A percentile compares a stretch with the other conserved stretches of the same genome.
Conservation (phyloP, 257 asterid genomes). For the Penstemon davidsonii region DNA sequence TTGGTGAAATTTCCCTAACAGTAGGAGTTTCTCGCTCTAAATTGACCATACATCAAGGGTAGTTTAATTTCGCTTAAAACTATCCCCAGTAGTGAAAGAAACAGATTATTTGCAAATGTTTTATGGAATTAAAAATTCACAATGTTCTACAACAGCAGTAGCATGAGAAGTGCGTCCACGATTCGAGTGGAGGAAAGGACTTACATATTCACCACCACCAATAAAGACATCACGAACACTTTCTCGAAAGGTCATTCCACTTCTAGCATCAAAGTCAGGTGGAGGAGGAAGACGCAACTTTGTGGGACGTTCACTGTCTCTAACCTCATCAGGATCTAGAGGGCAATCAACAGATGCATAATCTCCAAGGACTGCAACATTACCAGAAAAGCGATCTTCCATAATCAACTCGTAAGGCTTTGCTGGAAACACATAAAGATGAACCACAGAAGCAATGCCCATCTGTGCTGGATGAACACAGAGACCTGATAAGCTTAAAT, state of each 20-base stretch:
- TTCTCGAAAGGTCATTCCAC: conserved; percentile 86
- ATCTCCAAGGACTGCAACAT: conserved; percentile 91
- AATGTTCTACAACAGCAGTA: neutral
- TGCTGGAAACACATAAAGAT: conserved; percentile 98
- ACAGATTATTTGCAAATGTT: too few species aligned
- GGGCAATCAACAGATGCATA: conserved; percentile 94
- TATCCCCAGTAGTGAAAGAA: too few species aligned
- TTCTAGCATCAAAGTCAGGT: conserved; percentile 55
- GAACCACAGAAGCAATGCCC: conserved; percentile 91
- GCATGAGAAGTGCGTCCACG: neutral
- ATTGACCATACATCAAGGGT: too few species aligned
- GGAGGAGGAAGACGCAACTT: conserved; percentile 92
- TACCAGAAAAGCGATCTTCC: conserved; percentile 85
- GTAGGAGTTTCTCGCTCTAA: too few species aligned
- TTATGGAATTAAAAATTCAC: neutral
- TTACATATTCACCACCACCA: conserved; percentile 92
- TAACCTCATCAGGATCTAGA: conserved; percentile 88
- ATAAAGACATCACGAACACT: conserved; percentile 83
- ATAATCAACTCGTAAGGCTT: conserved; percentile 79
- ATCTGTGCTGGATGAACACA: conserved; percentile 94
- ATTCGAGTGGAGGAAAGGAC: conserved; percentile 34
- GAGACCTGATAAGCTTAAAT: conserved; percentile 46
- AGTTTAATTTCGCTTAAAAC: too few species aligned
- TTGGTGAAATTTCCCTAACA: too few species aligned
- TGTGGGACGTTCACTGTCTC: conserved; percentile 96